phyloP scores from a whole-genome alignment of 2,329 filamentous ascomycete species.

The Biscogniauxia sp. region DNA sequence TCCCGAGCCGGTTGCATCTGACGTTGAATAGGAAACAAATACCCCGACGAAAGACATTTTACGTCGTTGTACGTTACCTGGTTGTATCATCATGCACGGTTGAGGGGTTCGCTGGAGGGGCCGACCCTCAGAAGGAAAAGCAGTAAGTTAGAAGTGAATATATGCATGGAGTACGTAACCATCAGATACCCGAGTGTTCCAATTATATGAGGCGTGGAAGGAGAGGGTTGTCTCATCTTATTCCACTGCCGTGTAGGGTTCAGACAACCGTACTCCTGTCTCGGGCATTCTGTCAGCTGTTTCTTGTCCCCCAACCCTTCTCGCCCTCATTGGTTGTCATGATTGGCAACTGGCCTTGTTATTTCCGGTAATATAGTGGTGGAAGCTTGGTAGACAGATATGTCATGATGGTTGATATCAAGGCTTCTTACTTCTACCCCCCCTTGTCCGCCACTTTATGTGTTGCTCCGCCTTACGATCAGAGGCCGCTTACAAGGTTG shows the following conservation, averaged over 20 bases:
- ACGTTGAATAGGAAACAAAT: neutral
- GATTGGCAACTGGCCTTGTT: neutral
- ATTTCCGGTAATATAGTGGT: neutral
- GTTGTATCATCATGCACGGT: neutral
- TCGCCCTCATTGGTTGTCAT: neutral
- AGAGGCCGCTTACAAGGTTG: neutral
- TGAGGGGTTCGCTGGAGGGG: neutral
- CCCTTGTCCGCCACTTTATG: neutral
- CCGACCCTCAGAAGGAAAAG: neutral
- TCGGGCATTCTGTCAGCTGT: conserved; percentile 6
- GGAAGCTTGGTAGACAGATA: neutral
- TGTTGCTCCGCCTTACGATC: neutral
- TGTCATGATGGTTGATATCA: neutral
- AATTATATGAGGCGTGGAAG: conserved; percentile 7
- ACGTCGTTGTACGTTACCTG: neutral
- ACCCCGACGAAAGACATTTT: neutral
- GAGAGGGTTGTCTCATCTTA: conserved; percentile 7
- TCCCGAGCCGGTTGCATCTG: neutral
- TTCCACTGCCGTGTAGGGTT: conserved; percentile 11
- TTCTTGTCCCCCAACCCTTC: neutral
- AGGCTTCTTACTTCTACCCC: neutral
- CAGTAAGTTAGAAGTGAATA: neutral
- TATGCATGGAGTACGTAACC: neutral
- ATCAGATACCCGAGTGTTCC: neutral
- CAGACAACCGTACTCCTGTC: conserved; percentile 10